Conservation (phyloP, 306 rosid species). For the Delonix regia region DNA sequence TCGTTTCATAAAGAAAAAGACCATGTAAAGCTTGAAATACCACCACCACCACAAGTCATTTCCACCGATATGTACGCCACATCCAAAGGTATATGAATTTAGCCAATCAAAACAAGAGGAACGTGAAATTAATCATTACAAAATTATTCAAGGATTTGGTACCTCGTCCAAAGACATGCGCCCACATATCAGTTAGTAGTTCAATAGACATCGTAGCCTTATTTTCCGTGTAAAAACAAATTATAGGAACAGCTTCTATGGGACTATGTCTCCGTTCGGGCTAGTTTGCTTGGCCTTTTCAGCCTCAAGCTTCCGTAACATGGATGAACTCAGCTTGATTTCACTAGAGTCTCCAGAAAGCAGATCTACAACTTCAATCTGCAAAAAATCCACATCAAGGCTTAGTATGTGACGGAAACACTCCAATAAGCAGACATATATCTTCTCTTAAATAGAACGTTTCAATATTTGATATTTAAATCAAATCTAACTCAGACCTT, state of each 20-base stretch:
- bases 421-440: neutral
- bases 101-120: neutral
- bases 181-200: neutral
- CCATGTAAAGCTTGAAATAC: neutral
- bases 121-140: neutral
- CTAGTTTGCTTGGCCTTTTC: constrained; percentile 55
- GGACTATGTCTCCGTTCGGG: constrained; percentile 25
- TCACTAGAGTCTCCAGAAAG: constrained; percentile 66
- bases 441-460: neutral
- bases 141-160: neutral
- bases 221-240: neutral
- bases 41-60: neutral
- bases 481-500: constrained; percentile 59
- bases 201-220: constrained; percentile 4
- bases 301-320: constrained; percentile 74
- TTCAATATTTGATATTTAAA: constrained; percentile 7
- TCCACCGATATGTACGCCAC: neutral
- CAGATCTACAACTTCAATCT: constrained; percentile 95
- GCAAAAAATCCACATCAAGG: constrained; percentile 44
- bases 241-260: constrained; percentile 1
- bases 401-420: neutral
- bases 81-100: neutral
- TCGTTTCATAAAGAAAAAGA: neutral
- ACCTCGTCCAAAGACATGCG: constrained; percentile 12
- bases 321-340: constrained; percentile 75